Percentiles rank a stretch among this genome's conserved stretches.
Evolutionary conservation across 2,329 filamentous ascomycete genomes (phyloP).

Genomic region (Exophiala spinifera): DNA sequence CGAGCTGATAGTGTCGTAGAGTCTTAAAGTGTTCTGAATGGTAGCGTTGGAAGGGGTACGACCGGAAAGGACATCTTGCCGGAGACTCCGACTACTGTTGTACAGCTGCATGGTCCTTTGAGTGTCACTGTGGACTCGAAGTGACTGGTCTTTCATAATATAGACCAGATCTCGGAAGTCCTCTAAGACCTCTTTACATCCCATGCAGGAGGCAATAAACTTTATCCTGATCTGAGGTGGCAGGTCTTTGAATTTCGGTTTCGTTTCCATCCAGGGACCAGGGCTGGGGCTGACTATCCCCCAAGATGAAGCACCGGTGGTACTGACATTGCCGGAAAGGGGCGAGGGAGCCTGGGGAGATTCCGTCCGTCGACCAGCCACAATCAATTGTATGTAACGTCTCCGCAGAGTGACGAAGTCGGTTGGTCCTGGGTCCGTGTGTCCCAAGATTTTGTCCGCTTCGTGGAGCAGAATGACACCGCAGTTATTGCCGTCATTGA

Average conservation of each 20-base stretch:
- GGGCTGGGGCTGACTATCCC: neutral
- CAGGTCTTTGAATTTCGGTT: neutral
- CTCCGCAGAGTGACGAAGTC: conserved; percentile 1
- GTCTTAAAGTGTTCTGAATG: conserved; percentile 1
- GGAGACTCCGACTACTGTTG: conserved; percentile 1
- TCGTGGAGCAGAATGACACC: conserved; percentile 4
- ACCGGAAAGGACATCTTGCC: conserved; percentile 1
- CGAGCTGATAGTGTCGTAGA: conserved; percentile 2
- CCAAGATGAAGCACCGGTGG: neutral
- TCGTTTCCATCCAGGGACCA: neutral
- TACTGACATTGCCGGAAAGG: neutral
- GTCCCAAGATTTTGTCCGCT: conserved; percentile 2
- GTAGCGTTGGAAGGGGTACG: neutral
- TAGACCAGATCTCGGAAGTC: conserved; percentile 6
- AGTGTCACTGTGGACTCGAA: conserved; percentile 1
- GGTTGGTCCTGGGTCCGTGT: neutral
- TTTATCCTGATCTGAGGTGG: conserved; percentile 1
- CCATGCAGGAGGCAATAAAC: conserved; percentile 1
- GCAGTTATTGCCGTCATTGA: conserved; percentile 4
- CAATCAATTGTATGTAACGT: conserved; percentile 2
- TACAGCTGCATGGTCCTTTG: conserved; percentile 1
- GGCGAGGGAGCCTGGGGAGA: neutral
- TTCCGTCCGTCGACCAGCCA: neutral
- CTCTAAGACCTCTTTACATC: conserved; percentile 2
- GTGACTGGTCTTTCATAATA: neutral